These are phyloP conservation scores for Chenopodium suecicum DNA, from an alignment of 148 eudicot genomes.

Conservation along the genomic window DNA sequence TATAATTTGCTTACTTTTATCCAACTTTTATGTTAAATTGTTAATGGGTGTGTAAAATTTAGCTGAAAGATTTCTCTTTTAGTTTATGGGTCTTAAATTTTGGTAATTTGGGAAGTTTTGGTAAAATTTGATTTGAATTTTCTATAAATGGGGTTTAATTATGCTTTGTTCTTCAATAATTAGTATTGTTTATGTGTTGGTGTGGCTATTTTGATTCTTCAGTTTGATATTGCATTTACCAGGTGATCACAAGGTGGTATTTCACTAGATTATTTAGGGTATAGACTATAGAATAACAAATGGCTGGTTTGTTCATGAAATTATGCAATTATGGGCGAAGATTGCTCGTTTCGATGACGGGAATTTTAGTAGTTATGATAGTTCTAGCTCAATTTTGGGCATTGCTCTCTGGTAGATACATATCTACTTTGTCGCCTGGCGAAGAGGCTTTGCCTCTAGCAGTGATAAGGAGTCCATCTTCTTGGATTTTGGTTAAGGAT, in stretches of 20 bases:
- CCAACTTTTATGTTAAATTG: background rate
- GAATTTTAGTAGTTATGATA: conserved; percentile 28
- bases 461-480: background rate
- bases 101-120: background rate
- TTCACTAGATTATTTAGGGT: background rate
- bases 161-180: background rate
- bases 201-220: no score
- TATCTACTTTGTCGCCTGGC: conserved; percentile 10
- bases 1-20: no score
- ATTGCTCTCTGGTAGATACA: conserved; percentile 26
- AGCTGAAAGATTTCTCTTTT: no score
- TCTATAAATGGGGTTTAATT: background rate
- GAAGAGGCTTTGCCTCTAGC: conserved; percentile 1
- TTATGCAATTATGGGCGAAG: conserved; percentile 19
- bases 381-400: conserved; percentile 38
- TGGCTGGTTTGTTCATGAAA: conserved; percentile 16
- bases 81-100: background rate
- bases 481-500: background rate
- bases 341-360: conserved; percentile 33
- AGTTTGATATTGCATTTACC: background rate
- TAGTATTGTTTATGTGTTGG: background rate
- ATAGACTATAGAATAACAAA: background rate
- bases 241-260: background rate
- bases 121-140: background rate
- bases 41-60: no score